These are phyloP conservation scores for Papiliotrema flavescens DNA, from an alignment of 1,284 basidiomycete species.

Conservation along the genomic window DNA sequence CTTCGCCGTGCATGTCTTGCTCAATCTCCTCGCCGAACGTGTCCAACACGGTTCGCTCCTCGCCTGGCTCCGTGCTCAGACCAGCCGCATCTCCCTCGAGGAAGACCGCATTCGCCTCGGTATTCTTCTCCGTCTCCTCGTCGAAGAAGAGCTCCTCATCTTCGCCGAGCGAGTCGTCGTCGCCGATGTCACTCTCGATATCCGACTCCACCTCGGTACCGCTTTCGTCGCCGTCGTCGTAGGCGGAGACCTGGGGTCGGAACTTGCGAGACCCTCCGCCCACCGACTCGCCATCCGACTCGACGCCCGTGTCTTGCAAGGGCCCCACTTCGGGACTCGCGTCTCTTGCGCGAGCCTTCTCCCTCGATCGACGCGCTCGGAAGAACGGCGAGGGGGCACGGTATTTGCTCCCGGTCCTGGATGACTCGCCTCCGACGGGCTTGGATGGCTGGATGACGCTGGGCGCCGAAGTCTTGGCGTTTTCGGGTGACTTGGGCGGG, in stretches of 20 bases:
- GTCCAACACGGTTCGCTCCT: constrained; percentile 47
- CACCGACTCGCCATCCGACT: constrained; percentile 55
- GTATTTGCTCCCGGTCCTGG: constrained; percentile 3
- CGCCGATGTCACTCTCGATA: constrained; percentile 49
- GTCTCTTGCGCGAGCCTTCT: constrained; percentile 54
- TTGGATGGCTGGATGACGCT: constrained; percentile 25
- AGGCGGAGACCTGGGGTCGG: constrained; percentile 45
- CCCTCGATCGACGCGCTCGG: constrained; percentile 39
- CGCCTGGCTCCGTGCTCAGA: constrained; percentile 34
- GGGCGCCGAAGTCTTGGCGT: background rate
- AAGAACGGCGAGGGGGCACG: constrained; percentile 47
- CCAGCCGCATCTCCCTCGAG: constrained; percentile 39
- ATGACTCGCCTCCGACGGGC: constrained; percentile 24
- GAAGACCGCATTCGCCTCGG: constrained; percentile 66
- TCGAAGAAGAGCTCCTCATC: constrained; percentile 59
- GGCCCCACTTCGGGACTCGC: constrained; percentile 67
- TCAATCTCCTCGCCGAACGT: constrained; percentile 56
- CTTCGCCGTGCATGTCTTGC: constrained; percentile 47
- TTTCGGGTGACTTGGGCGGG: constrained; percentile 1
- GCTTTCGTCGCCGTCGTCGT: constrained; percentile 36
- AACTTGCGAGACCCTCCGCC: constrained; percentile 52
- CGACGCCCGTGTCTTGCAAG: constrained; percentile 57
- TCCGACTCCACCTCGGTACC: constrained; percentile 27
- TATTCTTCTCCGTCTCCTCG: constrained; percentile 68
- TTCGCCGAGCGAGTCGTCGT: constrained; percentile 48